Evolutionary conservation across 768 basidiomycete species (phyloP), one percentile per base, ranked within the genome.

Genomic region (Mrakia frigida): DNA sequence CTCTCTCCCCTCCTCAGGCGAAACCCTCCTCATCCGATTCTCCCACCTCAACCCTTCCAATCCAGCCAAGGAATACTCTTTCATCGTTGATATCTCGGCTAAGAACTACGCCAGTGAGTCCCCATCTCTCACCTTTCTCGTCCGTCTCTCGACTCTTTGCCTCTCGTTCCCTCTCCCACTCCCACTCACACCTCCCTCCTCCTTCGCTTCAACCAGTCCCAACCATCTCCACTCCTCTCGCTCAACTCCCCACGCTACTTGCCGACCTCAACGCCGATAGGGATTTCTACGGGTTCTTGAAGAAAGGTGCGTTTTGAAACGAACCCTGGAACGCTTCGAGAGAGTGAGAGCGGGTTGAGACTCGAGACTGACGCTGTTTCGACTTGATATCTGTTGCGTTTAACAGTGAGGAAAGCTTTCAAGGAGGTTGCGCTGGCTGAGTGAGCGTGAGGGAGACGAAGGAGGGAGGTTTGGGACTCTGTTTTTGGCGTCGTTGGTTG

Each of bases 21-120:
- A 77, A 37, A 71, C 43, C 33, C 71, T 77, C 7, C 67, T 77
- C 63, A 73, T 77, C 50, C 76, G 76, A 5, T 77, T 77, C 71
- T 52, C 76, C 37, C 35, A 77, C 52, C 76, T 77, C 25, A 65
- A 39, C 21, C 71, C 76, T 4, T 67, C 50, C n/a, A 52, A 77
- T n/a, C 76, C 71, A 6, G 39, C 53, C 7, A 77, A 69, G 39
- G 28, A 65, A n/a, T 77, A 65, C 23, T 77, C 76, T 4, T 50
- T 77, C 28, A 60, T 68, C 39, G 60, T 77, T 3, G 76, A 77
- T 61, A 31, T 77, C 6, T 73, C 76, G 0, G 37, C 76, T 1
- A 31, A 63, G 18, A 53, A 39, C 25, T 77, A 77, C 37, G 72
- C 70, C 18, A 63, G 76, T 77, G 13, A 37, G 70, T 73, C 31